A percentile compares a stretch with the other conserved stretches of the same genome.
Evolutionary conservation across 2,329 filamentous ascomycete genomes (phyloP).

Genomic region (Arthrobotrys sphaeroides): DNA sequence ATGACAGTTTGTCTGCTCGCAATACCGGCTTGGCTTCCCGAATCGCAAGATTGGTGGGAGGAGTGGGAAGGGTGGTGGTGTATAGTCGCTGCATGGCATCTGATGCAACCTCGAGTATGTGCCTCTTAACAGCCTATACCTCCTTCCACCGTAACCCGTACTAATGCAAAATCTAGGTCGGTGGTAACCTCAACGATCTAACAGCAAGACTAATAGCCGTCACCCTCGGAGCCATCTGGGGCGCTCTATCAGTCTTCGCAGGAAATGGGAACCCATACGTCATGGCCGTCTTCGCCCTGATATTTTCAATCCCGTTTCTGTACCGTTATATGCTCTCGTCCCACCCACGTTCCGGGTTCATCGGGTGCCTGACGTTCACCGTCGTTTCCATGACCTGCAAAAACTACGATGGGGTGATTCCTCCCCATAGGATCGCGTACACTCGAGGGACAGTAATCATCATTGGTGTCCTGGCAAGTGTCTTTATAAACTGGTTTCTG

Average conservation of each 20-base stretch:
- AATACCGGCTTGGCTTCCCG: constrained; percentile 66
- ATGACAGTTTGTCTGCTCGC: constrained; percentile 65
- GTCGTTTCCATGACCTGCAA: constrained; percentile 60
- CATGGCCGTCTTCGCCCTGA: constrained; percentile 67
- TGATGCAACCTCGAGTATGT: constrained; percentile 65
- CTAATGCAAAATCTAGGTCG: constrained; percentile 61
- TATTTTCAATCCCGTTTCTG: constrained; percentile 67
- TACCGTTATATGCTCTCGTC: constrained; percentile 56
- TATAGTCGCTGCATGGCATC: constrained; percentile 69
- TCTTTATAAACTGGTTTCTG: constrained; percentile 69
- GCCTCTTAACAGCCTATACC: neutral
- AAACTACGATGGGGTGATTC: constrained; percentile 56
- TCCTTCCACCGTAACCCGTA: too few species aligned
- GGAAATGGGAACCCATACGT: constrained; percentile 67
- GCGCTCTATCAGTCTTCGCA: constrained; percentile 66
- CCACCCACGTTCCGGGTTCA: constrained; percentile 66
- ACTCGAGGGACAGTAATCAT: constrained; percentile 66
- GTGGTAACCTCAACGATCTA: constrained; percentile 69
- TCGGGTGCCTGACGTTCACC: constrained; percentile 69
- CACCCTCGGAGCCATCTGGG: constrained; percentile 68
- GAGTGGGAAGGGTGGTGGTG: constrained; percentile 69
- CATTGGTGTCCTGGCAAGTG: constrained; percentile 67
- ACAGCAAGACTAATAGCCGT: constrained; percentile 66
- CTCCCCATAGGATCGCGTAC: constrained; percentile 63
- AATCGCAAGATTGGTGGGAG: constrained; percentile 67